Evolutionary conservation across 768 basidiomycete species (phyloP).

Genomic region (Amanita pallidorosea): DNA sequence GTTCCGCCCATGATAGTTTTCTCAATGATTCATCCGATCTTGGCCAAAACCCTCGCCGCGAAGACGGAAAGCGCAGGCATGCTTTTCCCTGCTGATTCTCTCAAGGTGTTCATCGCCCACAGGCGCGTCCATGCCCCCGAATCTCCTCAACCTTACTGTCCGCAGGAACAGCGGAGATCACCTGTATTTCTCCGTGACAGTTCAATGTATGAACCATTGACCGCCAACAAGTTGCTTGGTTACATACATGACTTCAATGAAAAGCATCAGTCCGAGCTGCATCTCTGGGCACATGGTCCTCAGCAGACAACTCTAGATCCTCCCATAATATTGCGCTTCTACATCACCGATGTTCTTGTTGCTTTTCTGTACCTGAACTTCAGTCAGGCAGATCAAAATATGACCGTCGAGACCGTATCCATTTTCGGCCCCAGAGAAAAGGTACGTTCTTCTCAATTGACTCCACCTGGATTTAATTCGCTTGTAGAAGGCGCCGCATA

Average conservation of each 20-base stretch:
- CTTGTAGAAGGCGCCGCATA: constrained; percentile 52
- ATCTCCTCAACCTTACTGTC: constrained; percentile 49
- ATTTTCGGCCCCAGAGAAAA: constrained; percentile 67
- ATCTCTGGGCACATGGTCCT: constrained; percentile 39
- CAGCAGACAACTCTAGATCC: constrained; percentile 12
- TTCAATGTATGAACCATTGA: constrained; percentile 25
- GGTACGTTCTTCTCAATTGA: constrained; percentile 23
- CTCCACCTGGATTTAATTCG: constrained; percentile 1
- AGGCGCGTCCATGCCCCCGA: constrained; percentile 46
- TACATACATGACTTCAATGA: constrained; percentile 54
- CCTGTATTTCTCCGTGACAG: constrained; percentile 33
- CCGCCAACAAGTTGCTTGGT: constrained; percentile 31
- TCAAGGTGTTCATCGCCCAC: constrained; percentile 1
- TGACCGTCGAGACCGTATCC: constrained; percentile 53
- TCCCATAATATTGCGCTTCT: constrained; percentile 43
- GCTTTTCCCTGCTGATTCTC: constrained; percentile 9
- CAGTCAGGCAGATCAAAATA: constrained; percentile 17
- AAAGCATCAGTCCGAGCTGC: constrained; percentile 31
- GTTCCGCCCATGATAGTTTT: constrained; percentile 44
- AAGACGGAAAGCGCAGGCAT: constrained; percentile 49
- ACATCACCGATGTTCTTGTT: constrained; percentile 53
- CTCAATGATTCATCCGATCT: constrained; percentile 39
- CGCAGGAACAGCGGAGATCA: constrained; percentile 25
- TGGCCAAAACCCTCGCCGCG: constrained; percentile 30
- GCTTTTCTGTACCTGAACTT: constrained; percentile 49